phyloP scores from a whole-genome alignment of 352 stramenopile species.

The Phytophthora aleatoria region DNA sequence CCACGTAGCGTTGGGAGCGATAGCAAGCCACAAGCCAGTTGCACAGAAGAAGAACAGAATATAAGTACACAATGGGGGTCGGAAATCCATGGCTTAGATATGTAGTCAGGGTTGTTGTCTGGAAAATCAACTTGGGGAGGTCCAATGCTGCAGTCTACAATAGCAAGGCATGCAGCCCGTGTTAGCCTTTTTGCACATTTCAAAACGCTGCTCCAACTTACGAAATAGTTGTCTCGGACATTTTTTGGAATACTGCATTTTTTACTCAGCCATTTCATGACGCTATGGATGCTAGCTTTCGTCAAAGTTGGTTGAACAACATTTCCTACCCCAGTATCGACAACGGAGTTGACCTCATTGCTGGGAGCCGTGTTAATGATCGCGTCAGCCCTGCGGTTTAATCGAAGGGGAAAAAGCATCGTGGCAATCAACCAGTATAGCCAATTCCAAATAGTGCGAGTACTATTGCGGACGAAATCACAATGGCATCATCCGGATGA shows the following conservation, averaged over 20 bases:
- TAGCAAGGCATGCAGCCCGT: conserved; percentile 3
- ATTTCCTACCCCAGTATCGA: not conserved
- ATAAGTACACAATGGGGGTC: conserved; percentile 40
- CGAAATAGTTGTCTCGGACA: conserved; percentile 33
- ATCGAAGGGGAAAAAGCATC: conserved; percentile 33
- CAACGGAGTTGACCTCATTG: not conserved
- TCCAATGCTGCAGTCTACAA: conserved; percentile 48
- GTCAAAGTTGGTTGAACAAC: not conserved
- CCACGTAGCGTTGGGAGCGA: conserved; percentile 43
- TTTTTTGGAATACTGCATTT: conserved; percentile 11
- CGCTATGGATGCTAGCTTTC: not conserved
- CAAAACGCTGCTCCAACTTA: conserved; percentile 7
- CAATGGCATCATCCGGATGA: conserved; percentile 22
- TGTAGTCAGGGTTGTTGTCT: conserved; percentile 45
- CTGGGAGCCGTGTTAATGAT: not conserved
- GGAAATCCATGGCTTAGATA: conserved; percentile 59
- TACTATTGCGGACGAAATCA: conserved; percentile 29
- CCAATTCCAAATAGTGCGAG: conserved; percentile 39
- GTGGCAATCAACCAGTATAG: conserved; percentile 39
- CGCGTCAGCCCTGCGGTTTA: conserved; percentile 7
- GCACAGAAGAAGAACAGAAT: conserved; percentile 38
- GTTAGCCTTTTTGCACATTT: not conserved
- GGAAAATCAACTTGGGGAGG: conserved; percentile 54
- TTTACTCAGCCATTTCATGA: conserved; percentile 9
- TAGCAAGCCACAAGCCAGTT: conserved; percentile 61